Evolutionary conservation across 2,329 filamentous ascomycete species (phyloP).

Genomic region (Lachnellula subtilissima): DNA sequence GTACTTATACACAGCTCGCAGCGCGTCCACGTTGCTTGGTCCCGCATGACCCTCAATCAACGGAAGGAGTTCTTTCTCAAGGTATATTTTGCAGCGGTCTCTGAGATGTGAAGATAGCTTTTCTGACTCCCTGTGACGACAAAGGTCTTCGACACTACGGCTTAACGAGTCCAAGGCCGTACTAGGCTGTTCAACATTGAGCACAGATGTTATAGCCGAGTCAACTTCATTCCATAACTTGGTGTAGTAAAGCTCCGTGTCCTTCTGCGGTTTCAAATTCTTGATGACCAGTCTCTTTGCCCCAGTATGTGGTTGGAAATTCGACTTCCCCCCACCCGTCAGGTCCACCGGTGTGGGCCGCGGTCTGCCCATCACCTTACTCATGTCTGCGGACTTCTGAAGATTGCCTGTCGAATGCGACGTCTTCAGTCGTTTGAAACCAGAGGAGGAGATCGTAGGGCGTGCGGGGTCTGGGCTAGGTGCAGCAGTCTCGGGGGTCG

Average conservation of each 20-base stretch:
- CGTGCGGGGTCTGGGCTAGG: neutral
- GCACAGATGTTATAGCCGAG: constrained; percentile 67
- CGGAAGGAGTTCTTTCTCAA: constrained; percentile 57
- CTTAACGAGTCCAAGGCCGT: constrained; percentile 86
- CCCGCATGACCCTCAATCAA: constrained; percentile 47
- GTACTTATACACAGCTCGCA: constrained; percentile 49
- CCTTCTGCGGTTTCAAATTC: constrained; percentile 64
- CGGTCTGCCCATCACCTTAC: constrained; percentile 16
- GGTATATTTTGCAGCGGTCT: constrained; percentile 60
- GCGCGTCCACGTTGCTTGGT: constrained; percentile 54
- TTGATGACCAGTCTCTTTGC: constrained; percentile 89
- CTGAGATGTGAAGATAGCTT: constrained; percentile 64
- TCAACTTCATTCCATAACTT: constrained; percentile 71
- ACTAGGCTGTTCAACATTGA: constrained; percentile 57
- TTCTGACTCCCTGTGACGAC: constrained; percentile 68
- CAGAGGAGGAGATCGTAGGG: constrained; percentile 39
- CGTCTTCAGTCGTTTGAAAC: constrained; percentile 71
- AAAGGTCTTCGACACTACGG: constrained; percentile 85
- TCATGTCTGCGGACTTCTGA: constrained; percentile 20
- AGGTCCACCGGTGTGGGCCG: constrained; percentile 22
- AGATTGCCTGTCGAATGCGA: constrained; percentile 47
- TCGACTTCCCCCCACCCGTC: constrained; percentile 20
- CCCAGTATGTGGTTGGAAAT: constrained; percentile 68
- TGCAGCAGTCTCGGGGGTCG: constrained; percentile 3
- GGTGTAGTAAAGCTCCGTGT: constrained; percentile 73